phyloP scores from a whole-genome alignment of 345 rosid genomes.

The Eucalyptus leucophloia region DNA sequence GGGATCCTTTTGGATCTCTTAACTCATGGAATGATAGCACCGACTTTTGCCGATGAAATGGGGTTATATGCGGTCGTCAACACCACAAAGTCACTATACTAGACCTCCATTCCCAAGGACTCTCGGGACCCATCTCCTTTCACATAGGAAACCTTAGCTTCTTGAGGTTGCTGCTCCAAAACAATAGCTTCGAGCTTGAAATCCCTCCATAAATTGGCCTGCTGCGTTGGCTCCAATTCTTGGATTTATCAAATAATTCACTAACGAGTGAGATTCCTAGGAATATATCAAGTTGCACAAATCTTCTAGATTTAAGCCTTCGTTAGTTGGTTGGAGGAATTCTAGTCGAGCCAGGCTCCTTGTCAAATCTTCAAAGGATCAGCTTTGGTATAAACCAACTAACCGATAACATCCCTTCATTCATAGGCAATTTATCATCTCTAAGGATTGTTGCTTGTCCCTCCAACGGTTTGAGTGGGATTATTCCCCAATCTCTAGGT shows the following conservation, averaged over 20 bases:
- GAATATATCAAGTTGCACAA: background rate
- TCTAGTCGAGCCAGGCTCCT: background rate
- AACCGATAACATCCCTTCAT: background rate
- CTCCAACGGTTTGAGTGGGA: background rate
- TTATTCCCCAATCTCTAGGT: background rate
- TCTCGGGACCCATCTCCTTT: too few relatives aligned
- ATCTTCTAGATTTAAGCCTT: background rate
- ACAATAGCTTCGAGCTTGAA: too few relatives aligned
- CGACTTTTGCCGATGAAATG: too few relatives aligned
- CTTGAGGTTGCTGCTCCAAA: accelerated
- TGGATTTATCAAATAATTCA: accelerated
- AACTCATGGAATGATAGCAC: too few relatives aligned
- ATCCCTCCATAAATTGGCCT: too few relatives aligned
- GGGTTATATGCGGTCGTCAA: too few relatives aligned
- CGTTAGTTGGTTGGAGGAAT: background rate
- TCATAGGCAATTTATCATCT: background rate
- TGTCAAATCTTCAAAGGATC: background rate
- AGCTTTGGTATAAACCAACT: background rate
- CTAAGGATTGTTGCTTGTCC: background rate
- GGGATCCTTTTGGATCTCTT: too few relatives aligned
- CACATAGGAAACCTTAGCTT: too few relatives aligned
- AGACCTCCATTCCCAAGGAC: too few relatives aligned
- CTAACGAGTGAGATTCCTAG: accelerated
- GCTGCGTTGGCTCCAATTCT: accelerated
- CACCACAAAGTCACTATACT: too few relatives aligned